Conservation (phyloP, 352 stramenopile species). For the Globisporangium sylvaticum region DNA sequence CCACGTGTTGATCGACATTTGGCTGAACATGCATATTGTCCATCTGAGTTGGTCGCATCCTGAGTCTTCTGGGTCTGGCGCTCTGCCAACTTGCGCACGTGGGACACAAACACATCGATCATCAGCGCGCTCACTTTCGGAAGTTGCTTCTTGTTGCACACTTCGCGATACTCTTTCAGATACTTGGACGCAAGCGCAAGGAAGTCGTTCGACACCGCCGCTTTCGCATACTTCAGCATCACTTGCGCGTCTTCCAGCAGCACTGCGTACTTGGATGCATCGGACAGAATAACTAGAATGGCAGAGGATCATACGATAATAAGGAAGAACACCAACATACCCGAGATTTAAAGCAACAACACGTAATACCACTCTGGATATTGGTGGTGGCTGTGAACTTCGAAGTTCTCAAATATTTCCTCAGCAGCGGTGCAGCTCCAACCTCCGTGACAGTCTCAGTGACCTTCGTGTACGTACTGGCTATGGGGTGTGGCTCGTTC, state of each 20-base stretch:
- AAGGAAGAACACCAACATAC: too few species aligned
- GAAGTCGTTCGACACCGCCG: constrained; percentile 62
- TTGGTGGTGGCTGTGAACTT: too few species aligned
- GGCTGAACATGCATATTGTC: too few species aligned
- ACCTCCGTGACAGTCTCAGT: too few species aligned
- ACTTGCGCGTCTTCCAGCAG: constrained; percentile 30
- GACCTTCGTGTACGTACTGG: too few species aligned
- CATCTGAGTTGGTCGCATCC: constrained; percentile 3
- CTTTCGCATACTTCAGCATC: constrained; percentile 70
- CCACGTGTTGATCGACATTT: too few species aligned
- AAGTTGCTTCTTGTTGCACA: constrained; percentile 61
- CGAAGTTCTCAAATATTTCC: too few species aligned
- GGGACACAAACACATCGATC: constrained; percentile 78
- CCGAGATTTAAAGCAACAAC: too few species aligned
- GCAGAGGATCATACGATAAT: too few species aligned
- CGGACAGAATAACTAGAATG: constrained; percentile 30
- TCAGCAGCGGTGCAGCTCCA: too few species aligned
- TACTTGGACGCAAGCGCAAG: constrained; percentile 69
- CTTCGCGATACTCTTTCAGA: constrained; percentile 69
- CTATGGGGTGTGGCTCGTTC: too few species aligned
- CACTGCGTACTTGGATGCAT: constrained; percentile 24
- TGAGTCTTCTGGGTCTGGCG: constrained; percentile 44
- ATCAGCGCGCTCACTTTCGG: constrained; percentile 76
- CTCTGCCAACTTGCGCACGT: constrained; percentile 72
- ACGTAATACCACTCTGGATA: too few species aligned